Evolutionary conservation across 495 filamentous ascomycete genomes (phyloP).

Genomic region (Daldinia loculata): DNA sequence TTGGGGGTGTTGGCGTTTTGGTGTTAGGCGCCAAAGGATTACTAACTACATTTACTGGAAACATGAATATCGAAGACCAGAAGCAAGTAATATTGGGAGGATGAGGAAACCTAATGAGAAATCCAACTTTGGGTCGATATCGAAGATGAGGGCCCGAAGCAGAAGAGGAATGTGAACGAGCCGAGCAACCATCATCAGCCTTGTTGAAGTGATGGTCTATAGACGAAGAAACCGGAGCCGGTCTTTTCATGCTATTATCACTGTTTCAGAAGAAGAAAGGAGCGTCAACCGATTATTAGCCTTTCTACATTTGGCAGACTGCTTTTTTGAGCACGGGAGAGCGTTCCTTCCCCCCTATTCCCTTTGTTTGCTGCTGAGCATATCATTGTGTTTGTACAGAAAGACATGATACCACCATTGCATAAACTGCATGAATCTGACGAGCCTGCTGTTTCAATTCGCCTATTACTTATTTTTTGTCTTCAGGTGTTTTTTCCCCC

Average conservation of each 20-base stretch:
- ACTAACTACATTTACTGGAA: conserved; percentile 22
- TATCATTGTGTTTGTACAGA: conserved; percentile 47
- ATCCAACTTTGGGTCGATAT: conserved; percentile 41
- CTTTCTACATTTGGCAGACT: background rate
- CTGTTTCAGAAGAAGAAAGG: background rate
- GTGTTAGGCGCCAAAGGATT: conserved; percentile 9
- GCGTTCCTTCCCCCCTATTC: conserved; percentile 34
- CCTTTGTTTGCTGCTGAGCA: conserved; percentile 39
- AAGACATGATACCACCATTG: conserved; percentile 56
- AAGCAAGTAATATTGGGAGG: conserved; percentile 39
- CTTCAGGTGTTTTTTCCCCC: background rate
- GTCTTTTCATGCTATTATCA: conserved; percentile 1
- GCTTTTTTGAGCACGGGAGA: conserved; percentile 8
- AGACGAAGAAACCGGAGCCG: background rate
- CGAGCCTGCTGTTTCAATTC: conserved; percentile 22
- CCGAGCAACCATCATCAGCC: background rate
- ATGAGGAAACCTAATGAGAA: conserved; percentile 47
- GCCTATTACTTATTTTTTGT: background rate
- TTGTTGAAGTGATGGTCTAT: background rate
- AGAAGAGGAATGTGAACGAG: conserved; percentile 39
- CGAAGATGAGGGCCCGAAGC: conserved; percentile 40
- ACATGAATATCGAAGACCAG: conserved; percentile 36
- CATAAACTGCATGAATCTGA: conserved; percentile 50
- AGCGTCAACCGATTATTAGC: background rate
- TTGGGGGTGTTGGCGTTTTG: conserved; percentile 26